Evolutionary conservation across 768 basidiomycete species (phyloP), one percentile per base, ranked within the genome.

Genomic region (Termitomyces sp.): DNA sequence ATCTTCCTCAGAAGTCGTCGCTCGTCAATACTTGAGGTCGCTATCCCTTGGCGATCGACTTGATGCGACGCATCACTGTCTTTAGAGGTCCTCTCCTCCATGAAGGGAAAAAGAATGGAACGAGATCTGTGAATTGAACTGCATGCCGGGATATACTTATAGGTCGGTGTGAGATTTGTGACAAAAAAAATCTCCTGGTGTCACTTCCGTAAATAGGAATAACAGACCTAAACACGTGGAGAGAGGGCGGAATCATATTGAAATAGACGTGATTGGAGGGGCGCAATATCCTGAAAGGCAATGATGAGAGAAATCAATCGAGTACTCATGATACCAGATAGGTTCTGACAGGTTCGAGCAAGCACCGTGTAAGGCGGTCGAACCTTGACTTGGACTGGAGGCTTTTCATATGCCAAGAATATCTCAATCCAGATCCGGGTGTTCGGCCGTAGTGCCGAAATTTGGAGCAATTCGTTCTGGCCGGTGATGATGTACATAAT

Each of bases 1-100:
- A 89, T 80, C 67, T 78, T 85, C 45, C 85, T 71, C 40, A 80
- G 68, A 26, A 89, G 73, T 53, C 71, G 78, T 48, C 70, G 73
- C 65, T 85, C 85, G 62, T 87, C 73, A 46, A 89, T 63, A 12
- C 65, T 62, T 38, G 79, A 79, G 3, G 74, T 77, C 62, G 83
- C 80, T n/a, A 82, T 68, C 14, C 80, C 77, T 12, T 78, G 73
- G 38, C 74, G 74, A 64, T 82, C 84, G 17, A 78, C 26, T 50
- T 69, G 58, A 55, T 71, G 63, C 54, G 55, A 52, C 6, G 38
- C 46, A 35, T 59, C 31, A 54, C 63, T 64, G 53, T 56, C 59
- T 59, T 64, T 60, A 41, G 60, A 28, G 40, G 55, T 45, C 43
- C 53, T 55, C 47, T 59, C 60, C 38, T 59, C 61, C 66, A 65